phyloP scores from a whole-genome alignment of 2,329 filamentous ascomycete genomes.

The Tolypocladium tropicale region DNA sequence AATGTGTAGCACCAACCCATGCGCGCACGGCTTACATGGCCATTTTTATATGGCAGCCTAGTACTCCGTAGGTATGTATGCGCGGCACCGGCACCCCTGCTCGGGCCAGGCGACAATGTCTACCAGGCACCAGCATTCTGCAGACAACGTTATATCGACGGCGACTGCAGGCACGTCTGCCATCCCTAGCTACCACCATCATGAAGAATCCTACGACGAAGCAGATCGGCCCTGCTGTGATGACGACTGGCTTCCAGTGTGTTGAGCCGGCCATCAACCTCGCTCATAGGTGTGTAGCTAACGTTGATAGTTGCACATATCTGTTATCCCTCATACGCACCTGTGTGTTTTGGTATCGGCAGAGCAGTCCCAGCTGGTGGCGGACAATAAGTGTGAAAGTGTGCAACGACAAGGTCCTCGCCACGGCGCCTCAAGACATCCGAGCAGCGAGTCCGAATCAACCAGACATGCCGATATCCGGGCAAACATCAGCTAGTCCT shows the following conservation, averaged over 20 bases:
- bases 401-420: background rate
- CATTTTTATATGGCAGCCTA: constrained; percentile 6
- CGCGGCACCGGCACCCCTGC: background rate
- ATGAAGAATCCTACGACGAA: background rate
- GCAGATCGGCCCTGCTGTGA: background rate
- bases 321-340: background rate
- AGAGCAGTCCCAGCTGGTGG: background rate
- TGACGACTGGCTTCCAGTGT: background rate
- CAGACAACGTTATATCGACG: background rate
- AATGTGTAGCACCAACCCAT: background rate
- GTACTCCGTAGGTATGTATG: background rate
- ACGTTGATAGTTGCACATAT: background rate
- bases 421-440: background rate
- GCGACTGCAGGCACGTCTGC: background rate
- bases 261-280: background rate
- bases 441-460: background rate
- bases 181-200: background rate
- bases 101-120: background rate
- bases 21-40: background rate
- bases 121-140: constrained; percentile 10
- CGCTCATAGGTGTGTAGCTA: background rate
- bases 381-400: background rate
- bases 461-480: background rate
- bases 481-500: background rate
- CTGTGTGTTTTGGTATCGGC: background rate